Conservation (phyloP, 805 yeast species). For the Saturnispora sekii region DNA sequence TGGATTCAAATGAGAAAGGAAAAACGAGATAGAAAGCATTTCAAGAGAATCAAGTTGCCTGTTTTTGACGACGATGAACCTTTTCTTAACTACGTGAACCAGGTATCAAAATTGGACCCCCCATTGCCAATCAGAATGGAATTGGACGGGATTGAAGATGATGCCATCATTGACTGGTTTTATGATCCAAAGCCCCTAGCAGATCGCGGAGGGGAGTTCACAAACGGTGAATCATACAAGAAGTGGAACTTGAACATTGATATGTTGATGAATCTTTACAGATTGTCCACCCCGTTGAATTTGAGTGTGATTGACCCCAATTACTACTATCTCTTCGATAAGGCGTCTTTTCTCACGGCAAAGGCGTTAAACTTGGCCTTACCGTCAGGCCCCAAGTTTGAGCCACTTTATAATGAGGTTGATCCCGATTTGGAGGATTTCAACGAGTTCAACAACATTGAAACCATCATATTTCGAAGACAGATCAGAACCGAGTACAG, state of each 20-base stretch:
- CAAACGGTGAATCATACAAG: constrained; percentile 72
- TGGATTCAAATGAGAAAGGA: constrained; percentile 94
- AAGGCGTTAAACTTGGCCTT: constrained; percentile 79
- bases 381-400: constrained; percentile 96
- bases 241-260: constrained; percentile 57
- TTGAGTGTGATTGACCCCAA: constrained; percentile 44
- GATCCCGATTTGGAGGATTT: constrained; percentile 63
- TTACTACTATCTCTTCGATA: constrained; percentile 63
- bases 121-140: constrained; percentile 62
- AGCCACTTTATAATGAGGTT: constrained; percentile 63
- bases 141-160: constrained; percentile 55
- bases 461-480: constrained; percentile 70
- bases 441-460: constrained; percentile 85
- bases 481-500: constrained; percentile 75
- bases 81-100: constrained; percentile 74
- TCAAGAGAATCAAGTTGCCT: constrained; percentile 88
- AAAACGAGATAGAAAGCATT: constrained; percentile 81
- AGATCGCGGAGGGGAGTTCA: constrained; percentile 38
- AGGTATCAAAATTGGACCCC: constrained; percentile 62
- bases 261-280: constrained; percentile 55
- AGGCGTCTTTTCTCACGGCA: constrained; percentile 76
- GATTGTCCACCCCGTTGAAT: constrained; percentile 62
- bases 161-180: constrained; percentile 60
- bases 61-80: constrained; percentile 98
- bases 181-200: constrained; percentile 68